phyloP scores from a whole-genome alignment of 1,284 basidiomycete species.

The Irpex sp. region DNA sequence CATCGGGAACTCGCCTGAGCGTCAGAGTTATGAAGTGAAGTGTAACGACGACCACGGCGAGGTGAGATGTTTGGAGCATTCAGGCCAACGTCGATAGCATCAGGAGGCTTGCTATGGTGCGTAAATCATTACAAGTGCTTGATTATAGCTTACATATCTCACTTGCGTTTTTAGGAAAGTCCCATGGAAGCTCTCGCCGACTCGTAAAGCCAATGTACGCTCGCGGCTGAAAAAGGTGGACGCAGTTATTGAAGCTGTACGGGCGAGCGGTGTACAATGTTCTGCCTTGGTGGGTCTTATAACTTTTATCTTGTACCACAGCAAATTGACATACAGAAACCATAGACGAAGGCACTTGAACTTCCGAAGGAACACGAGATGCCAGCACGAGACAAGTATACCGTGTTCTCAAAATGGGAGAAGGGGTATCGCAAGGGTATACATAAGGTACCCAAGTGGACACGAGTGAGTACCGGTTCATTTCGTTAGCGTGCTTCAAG shows the following conservation, averaged over 20 bases:
- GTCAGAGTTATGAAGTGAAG: slow-evolving; percentile 1
- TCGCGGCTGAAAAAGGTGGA: slow-evolving; percentile 90
- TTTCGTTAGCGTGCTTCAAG: not conserved
- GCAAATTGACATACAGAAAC: not conserved
- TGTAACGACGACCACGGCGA: slow-evolving; percentile 13
- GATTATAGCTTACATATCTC: not conserved
- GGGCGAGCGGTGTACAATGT: slow-evolving; percentile 77
- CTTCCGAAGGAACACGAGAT: slow-evolving; percentile 89
- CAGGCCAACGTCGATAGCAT: slow-evolving; percentile 59
- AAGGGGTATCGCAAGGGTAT: slow-evolving; percentile 89
- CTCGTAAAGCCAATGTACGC: slow-evolving; percentile 90
- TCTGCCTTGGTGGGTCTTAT: slow-evolving; percentile 61
- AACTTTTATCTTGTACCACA: slow-evolving; percentile 1
- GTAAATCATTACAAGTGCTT: not conserved
- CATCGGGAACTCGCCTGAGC: slow-evolving; percentile 14
- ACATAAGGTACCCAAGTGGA: slow-evolving; percentile 96
- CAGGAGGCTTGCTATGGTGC: slow-evolving; percentile 79
- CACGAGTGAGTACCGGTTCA: slow-evolving; percentile 57
- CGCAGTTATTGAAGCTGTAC: slow-evolving; percentile 86
- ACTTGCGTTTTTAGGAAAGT: slow-evolving; percentile 69
- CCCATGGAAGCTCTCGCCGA: slow-evolving; percentile 89
- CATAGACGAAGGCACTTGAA: slow-evolving; percentile 62
- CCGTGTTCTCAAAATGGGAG: slow-evolving; percentile 74
- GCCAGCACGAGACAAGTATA: slow-evolving; percentile 92
- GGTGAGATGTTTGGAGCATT: slow-evolving; percentile 72